Base-by-base conservation (phyloP, 352 stramenopile species). In the Hyaloperonospora arabidopsidis region DNA sequence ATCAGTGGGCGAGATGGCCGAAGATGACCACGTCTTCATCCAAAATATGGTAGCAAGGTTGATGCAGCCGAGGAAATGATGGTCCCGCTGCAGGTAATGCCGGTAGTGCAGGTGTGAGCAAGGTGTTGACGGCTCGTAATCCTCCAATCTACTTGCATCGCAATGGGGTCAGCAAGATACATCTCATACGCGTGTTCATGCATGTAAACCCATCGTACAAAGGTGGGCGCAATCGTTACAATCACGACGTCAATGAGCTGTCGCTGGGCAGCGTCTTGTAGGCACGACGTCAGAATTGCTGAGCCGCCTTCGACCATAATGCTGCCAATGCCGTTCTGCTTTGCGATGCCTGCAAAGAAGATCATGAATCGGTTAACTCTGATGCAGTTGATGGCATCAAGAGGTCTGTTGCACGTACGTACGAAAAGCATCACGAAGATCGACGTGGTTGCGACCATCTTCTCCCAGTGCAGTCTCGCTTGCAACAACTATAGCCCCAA, bases 291-390 rank as follows among this genome's bases (percentile, higher is more conserved):
- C 22, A 95, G 72, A 44, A 95, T 84, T 2, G 72, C 57, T 1
- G 83, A 73, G 10, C 85, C 85, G 18, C 85, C 85, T 72, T 95
- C 85, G 14, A 95, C 59, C 85, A 93, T 95, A 22, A 93, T 49
- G 41, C 72, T 90, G 5, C 51, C 35, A 41, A 93, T 63, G 0
- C 75, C 79, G 46, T 70, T 59, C 12, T 54, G 28, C 17, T 60
- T 65, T 11, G 78, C 49, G 0, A 75, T 52, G 32, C 61, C 77
- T 87, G 32, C 17, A n/a, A 7, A 50, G 5, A 21, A 41, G 38
- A 13, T 12, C 34, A 44, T 6, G 0, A 32, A 40, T 19, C 22
- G 13, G 41, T 44, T 43, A 53, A 10, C 2, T 8, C 25, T 32
- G 8, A 10, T 32, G 25, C 25, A 32, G 8, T 4, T 32, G 25